Base-by-base conservation (phyloP, 805 yeast genomes). In the Teunomyces tritomae region DNA sequence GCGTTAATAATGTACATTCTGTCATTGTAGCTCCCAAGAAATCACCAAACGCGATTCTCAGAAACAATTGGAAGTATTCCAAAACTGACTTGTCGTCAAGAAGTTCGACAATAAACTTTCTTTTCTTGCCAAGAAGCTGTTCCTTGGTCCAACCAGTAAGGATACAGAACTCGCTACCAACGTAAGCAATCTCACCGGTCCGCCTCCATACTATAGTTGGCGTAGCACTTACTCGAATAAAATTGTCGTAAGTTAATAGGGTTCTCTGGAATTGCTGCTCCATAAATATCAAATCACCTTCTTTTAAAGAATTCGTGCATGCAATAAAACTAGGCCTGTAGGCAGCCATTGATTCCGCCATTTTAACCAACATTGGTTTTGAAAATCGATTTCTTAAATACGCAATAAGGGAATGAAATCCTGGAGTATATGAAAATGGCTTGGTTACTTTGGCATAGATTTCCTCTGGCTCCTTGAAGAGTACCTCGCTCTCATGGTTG, bases 251-350 rank as follows among this genome's bases (percentile, higher is more conserved):
- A 51, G 95, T 96, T 39, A 92, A 70, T 32, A 92, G 70, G 0
- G 98, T 90, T 39, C 99, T 73, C 65, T 92, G 98, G 69, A 91
- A 92, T 57, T 96, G 88, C 69, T 92, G 96, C 62, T 92, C 99
- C 86, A 94, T 89, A 61, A 92, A 92, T 2, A 92, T 87, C 65
- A 91, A 74, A 64, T 92, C 99, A 36, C 88, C 95, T 57, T 89
- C 96, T 49, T 91, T 88, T 32, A 92, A 68, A 4, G 94, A 83
- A 58, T 88, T 87, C 34, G 96, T 88, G 57, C 95, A 87, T 3
- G 97, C 97, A 57, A 91, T 89, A 63, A 92, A 92, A 9, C 91
- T 83, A 2, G 98, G 97, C 54, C 98, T 71, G 59, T 90, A 90
- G 39, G 85, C 86, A 0, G 97, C 94, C 85, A 92, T 86, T 7